Percentiles rank a stretch among this genome's conserved stretches.
Evolutionary conservation across 2,329 filamentous ascomycete species (phyloP).

Genomic region (Claviceps sp.): DNA sequence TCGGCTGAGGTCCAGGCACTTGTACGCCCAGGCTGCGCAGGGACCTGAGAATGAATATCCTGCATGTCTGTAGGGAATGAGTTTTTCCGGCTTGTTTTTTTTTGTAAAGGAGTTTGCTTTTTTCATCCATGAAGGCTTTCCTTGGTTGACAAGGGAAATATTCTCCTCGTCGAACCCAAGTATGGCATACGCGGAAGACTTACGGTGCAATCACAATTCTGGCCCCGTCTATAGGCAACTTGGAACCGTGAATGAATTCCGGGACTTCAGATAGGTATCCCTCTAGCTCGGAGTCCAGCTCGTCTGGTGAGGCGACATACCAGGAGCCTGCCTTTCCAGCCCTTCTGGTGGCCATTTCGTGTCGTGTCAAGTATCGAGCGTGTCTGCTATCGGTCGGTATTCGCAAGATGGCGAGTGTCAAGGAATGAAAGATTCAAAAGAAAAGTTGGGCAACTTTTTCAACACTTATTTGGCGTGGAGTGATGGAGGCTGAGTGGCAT

Average conservation of each 20-base stretch:
- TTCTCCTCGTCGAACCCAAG: no score
- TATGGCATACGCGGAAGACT: slow-evolving; percentile 22
- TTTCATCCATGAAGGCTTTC: background rate
- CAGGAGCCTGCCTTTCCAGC: slow-evolving; percentile 66
- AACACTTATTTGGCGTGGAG: no score
- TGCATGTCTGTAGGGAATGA: slow-evolving; percentile 53
- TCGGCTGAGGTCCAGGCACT: slow-evolving; percentile 65
- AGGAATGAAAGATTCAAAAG: background rate
- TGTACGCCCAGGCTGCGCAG: slow-evolving; percentile 92
- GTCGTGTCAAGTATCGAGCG: background rate
- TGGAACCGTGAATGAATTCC: slow-evolving; percentile 40
- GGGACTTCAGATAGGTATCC: slow-evolving; percentile 62
- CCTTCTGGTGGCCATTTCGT: slow-evolving; percentile 2
- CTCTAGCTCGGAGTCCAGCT: slow-evolving; percentile 59
- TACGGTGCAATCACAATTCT: slow-evolving; percentile 89
- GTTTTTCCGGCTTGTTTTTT: background rate
- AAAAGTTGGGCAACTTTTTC: background rate
- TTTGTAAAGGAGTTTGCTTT: background rate
- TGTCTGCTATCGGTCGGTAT: no score
- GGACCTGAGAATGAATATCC: slow-evolving; percentile 86
- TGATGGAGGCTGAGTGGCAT: no score
- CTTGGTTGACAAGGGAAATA: background rate
- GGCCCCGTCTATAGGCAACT: slow-evolving; percentile 58
- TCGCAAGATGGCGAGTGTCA: background rate
- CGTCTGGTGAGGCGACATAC: slow-evolving; percentile 53